A percentile compares a stretch with the other conserved stretches of the same genome.
These are phyloP conservation scores for Opeltia flavorubescens DNA, from an alignment of 495 filamentous ascomycete species.

Conservation along the genomic window DNA sequence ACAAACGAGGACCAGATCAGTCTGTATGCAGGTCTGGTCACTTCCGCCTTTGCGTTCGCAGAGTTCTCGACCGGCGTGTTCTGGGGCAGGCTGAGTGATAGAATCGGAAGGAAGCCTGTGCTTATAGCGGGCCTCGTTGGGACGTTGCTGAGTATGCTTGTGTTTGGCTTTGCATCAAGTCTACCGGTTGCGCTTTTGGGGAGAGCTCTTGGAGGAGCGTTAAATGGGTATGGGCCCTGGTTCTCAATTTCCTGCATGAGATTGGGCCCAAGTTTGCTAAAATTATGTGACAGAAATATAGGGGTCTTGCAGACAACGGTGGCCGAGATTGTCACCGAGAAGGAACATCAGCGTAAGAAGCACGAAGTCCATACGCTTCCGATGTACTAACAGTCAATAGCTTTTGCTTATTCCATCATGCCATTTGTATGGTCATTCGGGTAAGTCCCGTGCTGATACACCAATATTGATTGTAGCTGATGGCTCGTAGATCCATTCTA, in stretches of 20 bases:
- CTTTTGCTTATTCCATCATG: slow-evolving; percentile 91
- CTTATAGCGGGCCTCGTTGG: slow-evolving; percentile 76
- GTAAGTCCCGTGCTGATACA: slow-evolving; percentile 27
- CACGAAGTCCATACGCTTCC: background rate
- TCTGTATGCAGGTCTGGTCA: slow-evolving; percentile 91
- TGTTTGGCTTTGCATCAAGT: slow-evolving; percentile 83
- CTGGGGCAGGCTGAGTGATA: slow-evolving; percentile 89
- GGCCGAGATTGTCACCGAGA: slow-evolving; percentile 77
- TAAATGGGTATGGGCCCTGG: slow-evolving; percentile 62
- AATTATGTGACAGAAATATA: slow-evolving; percentile 46
- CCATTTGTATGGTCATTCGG: slow-evolving; percentile 95
- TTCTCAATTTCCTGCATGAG: too few relatives aligned
- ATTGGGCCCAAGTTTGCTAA: slow-evolving; percentile 8
- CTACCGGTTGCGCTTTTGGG: slow-evolving; percentile 75
- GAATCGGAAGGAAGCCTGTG: slow-evolving; percentile 83
- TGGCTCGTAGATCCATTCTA: slow-evolving; percentile 49
- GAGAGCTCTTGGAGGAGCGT: slow-evolving; percentile 72
- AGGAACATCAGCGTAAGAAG: slow-evolving; percentile 72
- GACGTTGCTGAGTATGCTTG: slow-evolving; percentile 83
- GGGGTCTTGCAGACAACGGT: slow-evolving; percentile 93
- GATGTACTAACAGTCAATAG: slow-evolving; percentile 23
- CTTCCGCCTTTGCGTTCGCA: slow-evolving; percentile 88
- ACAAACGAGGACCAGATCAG: slow-evolving; percentile 66
- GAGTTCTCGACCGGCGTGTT: slow-evolving; percentile 82
- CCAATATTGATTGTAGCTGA: background rate